Conservation (phyloP, 805 yeast species). For the Brettanomyces sp. region DNA sequence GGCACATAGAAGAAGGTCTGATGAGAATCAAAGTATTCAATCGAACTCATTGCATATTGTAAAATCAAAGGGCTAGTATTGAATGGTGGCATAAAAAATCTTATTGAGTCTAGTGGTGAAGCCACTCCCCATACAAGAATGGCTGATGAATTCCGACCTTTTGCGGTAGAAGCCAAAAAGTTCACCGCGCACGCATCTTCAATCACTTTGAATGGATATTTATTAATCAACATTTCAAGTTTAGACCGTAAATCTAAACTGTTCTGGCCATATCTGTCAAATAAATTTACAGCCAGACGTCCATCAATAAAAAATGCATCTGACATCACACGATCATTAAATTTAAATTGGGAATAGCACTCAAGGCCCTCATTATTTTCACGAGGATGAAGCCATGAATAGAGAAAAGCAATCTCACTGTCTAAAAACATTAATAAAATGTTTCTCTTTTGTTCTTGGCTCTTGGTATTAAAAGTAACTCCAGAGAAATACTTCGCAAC, state of each 20-base stretch:
- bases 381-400: conserved; percentile 71
- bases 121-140: conserved; percentile 59
- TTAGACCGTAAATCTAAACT: conserved; percentile 27
- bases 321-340: conserved; percentile 34
- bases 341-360: conserved; percentile 23
- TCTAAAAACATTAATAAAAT: conserved; percentile 56
- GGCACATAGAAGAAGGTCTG: conserved; percentile 95
- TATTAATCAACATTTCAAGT: conserved; percentile 36
- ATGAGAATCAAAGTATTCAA: conserved; percentile 80
- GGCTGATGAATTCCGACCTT: conserved; percentile 6
- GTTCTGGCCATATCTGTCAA: conserved; percentile 38
- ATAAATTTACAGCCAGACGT: conserved; percentile 60
- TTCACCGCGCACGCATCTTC: conserved; percentile 50
- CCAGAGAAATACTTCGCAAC: conserved; percentile 29
- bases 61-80: conserved; percentile 56
- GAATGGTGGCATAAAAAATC: conserved; percentile 68
- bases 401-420: conserved; percentile 63
- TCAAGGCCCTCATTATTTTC: conserved; percentile 33
- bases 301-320: conserved; percentile 64
- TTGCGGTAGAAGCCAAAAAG: conserved; percentile 30
- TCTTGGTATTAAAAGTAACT: conserved; percentile 13
- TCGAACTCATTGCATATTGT: conserved; percentile 84
- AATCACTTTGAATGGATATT: conserved; percentile 52
- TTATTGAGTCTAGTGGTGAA: conserved; percentile 78
- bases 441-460: conserved; percentile 39